Evolutionary conservation across 1,139 yeast species (phyloP).

Genomic region (Pneumocystis jirovecii): DNA sequence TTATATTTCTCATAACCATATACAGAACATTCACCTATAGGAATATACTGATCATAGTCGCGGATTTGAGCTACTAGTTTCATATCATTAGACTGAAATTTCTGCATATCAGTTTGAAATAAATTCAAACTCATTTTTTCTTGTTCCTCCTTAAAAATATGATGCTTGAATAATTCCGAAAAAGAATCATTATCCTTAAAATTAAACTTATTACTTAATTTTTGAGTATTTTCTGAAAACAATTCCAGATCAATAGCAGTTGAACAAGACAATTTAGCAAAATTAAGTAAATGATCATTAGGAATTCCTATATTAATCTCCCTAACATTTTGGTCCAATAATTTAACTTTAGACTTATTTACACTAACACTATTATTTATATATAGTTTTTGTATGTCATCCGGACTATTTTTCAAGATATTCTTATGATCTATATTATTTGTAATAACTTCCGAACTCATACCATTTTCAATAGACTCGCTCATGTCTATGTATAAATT

Average conservation of each 20-base stretch:
- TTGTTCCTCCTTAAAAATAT: background rate
- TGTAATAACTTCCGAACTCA: background rate
- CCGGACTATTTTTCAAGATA: background rate
- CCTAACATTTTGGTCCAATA: background rate
- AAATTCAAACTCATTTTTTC: background rate
- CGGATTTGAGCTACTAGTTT: background rate
- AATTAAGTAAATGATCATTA: background rate
- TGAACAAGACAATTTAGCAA: background rate
- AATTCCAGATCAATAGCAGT: background rate
- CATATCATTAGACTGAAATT: background rate
- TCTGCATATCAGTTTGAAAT: background rate
- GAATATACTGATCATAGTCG: background rate
- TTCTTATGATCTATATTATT: background rate
- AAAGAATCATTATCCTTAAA: background rate
- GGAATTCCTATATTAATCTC: background rate
- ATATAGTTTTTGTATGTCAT: background rate
- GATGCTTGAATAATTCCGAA: background rate
- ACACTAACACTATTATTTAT: background rate
- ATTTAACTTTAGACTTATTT: background rate
- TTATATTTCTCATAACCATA: background rate
- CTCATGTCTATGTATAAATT: background rate
- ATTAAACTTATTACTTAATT: background rate
- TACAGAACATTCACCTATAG: background rate
- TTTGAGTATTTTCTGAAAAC: background rate
- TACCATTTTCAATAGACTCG: background rate